Conservation (phyloP, 805 yeast genomes). For the Cyberlindnera americana region DNA sequence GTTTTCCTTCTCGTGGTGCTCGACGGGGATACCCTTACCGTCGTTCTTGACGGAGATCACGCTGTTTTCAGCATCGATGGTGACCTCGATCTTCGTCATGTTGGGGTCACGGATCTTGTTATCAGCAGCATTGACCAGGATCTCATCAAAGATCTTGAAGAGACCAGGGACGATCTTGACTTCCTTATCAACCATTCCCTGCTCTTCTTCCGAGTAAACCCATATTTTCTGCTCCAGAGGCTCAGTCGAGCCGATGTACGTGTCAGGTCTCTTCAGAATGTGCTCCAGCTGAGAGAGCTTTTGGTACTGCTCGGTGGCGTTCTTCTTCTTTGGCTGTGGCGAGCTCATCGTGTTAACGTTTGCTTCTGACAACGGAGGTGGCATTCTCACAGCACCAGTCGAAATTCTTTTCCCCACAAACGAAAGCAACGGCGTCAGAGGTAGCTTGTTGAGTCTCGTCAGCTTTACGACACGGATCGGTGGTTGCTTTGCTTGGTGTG, state of each 20-base stretch:
- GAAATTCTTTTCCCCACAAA: background rate
- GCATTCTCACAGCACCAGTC: constrained; percentile 3
- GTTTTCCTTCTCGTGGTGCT: constrained; percentile 85
- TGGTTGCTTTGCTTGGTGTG: background rate
- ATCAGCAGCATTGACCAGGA: constrained; percentile 96
- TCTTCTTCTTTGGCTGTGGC: constrained; percentile 35
- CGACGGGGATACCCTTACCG: constrained; percentile 94
- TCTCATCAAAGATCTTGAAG: constrained; percentile 95
- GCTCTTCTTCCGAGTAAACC: constrained; percentile 68
- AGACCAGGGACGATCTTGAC: constrained; percentile 93
- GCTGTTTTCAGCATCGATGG: constrained; percentile 70
- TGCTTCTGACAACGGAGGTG: constrained; percentile 14
- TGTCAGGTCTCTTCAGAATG: constrained; percentile 94
- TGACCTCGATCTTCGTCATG: constrained; percentile 86
- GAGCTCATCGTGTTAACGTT: constrained; percentile 13
- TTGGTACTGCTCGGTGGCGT: constrained; percentile 76
- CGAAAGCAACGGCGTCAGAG: background rate
- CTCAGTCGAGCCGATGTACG: constrained; percentile 95
- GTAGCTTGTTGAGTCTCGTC: too few species aligned
- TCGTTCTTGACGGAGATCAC: constrained; percentile 81
- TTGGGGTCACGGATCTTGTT: constrained; percentile 91
- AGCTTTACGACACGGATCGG: too few species aligned
- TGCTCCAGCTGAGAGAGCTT: constrained; percentile 94
- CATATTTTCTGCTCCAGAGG: constrained; percentile 75
- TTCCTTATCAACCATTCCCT: constrained; percentile 51